phyloP scores from a whole-genome alignment of 1,284 basidiomycete genomes.

The Cerioporus squamosus region DNA sequence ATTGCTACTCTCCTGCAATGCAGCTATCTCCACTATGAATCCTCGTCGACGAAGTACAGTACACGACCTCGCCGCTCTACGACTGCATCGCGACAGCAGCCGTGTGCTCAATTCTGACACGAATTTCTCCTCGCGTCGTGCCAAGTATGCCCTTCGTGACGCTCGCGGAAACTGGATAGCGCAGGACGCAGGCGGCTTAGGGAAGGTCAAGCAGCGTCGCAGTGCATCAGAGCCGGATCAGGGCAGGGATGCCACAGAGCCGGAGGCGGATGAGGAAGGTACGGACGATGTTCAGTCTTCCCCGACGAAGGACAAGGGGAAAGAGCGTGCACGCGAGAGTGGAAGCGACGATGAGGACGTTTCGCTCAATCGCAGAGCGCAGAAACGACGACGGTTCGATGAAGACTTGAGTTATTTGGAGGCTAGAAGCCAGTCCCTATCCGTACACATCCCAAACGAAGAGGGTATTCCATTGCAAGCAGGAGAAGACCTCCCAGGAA shows the following conservation, averaged over 20 bases:
- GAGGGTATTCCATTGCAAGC: background rate
- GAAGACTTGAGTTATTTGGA: constrained; percentile 44
- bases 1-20: too few relatives aligned
- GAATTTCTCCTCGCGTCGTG: constrained; percentile 31
- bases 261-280: constrained; percentile 21
- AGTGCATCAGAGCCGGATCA: constrained; percentile 7
- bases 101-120: constrained; percentile 50
- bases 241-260: constrained; percentile 24
- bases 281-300: background rate
- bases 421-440: background rate
- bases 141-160: constrained; percentile 31
- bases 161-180: constrained; percentile 41
- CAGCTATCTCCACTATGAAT: constrained; percentile 42
- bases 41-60: constrained; percentile 55
- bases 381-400: constrained; percentile 42
- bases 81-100: constrained; percentile 62
- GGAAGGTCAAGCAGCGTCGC: constrained; percentile 32
- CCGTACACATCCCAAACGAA: background rate
- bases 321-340: constrained; percentile 28
- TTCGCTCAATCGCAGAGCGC: constrained; percentile 33
- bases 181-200: constrained; percentile 37
- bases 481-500: background rate
- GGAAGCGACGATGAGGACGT: constrained; percentile 20
- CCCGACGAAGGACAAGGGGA: constrained; percentile 28
- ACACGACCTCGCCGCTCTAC: constrained; percentile 61